These are phyloP conservation scores for Paecilomyces sp. DNA, from an alignment of 2,329 filamentous ascomycete species.

Conservation along the genomic window DNA sequence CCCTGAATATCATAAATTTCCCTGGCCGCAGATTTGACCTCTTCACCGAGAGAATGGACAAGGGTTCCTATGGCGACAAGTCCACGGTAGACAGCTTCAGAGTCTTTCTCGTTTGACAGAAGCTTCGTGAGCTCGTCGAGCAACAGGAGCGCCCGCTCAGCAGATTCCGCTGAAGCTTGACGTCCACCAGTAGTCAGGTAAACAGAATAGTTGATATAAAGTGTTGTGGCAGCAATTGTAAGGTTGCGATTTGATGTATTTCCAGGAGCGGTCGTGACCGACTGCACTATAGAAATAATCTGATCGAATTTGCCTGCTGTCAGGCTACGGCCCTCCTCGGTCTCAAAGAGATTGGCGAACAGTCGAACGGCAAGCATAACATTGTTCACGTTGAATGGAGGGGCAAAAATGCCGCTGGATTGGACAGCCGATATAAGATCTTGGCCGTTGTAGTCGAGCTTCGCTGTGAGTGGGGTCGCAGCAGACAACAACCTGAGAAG, in stretches of 20 bases:
- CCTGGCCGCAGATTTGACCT: constrained; percentile 52
- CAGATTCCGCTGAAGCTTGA: constrained; percentile 32
- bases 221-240: constrained; percentile 71
- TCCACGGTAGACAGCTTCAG: constrained; percentile 74
- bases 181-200: constrained; percentile 50
- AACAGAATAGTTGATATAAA: constrained; percentile 79
- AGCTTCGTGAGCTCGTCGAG: constrained; percentile 58
- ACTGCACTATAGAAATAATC: constrained; percentile 57
- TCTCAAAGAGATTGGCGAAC: constrained; percentile 77
- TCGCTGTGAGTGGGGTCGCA: constrained; percentile 58
- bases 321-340: constrained; percentile 60
- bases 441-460: constrained; percentile 46
- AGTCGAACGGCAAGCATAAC: constrained; percentile 79
- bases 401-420: constrained; percentile 50
- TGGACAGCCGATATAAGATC: constrained; percentile 58
- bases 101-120: constrained; percentile 61
- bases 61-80: constrained; percentile 80
- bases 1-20: constrained; percentile 49
- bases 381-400: constrained; percentile 65
- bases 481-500: constrained; percentile 76
- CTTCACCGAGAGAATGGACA: constrained; percentile 50
- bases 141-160: constrained; percentile 46
- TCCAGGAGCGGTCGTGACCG: constrained; percentile 48
- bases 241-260: constrained; percentile 65
- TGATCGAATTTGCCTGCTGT: constrained; percentile 54